Evolutionary conservation across 192 early-diverging fungal genomes (phyloP), one percentile per base, ranked within the genome.

Genomic region (Tieghemiomyces parasiticus): DNA sequence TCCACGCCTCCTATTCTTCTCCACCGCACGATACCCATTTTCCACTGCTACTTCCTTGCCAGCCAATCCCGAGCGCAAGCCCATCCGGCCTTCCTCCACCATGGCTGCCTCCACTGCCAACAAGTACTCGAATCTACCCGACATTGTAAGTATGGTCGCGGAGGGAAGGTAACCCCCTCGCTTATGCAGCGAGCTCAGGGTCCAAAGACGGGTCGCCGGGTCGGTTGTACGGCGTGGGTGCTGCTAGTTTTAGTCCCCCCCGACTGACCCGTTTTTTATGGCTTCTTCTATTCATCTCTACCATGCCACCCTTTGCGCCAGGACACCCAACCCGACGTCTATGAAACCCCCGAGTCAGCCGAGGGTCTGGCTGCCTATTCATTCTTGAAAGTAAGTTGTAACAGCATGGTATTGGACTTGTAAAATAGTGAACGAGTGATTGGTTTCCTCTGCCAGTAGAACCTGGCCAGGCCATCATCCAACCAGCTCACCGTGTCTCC

Each of bases 301-400:
- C 46, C 46, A 47, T 3, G 46, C 8, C 46, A 22, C 19, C 46
- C 19, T 24, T 8, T 47, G 25, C 6, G 30, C 42, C 13, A 82
- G 81, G 81, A 83, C 61, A 78, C 78, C 53, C 80, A 82, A 66
- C 87, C 84, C 48, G 91, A 91, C 78, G 85, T 94, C 53, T 91
- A 85, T 66, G 89, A 94, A 60, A 91, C 91, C 10, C 72, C 83
- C 4, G 54, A 34, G n/a, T n/a, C n/a, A 16, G 24, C 30, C 31
- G 47, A 25, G 13, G 54, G 29, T 14, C 20, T 20, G 1, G 54
- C 32, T n/a, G 8, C 38, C 38, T 42, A 42, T 16, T 42, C 38
- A 16, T 42, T 42, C 38, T 16, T 42, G 8, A 42, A 42, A 16
- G 38, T 42, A 42, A 6, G 38, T 16, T 42, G n/a, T n/a, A n/a